Conservation (phyloP, 495 filamentous ascomycete species). For the Endocarpon pusillum region DNA sequence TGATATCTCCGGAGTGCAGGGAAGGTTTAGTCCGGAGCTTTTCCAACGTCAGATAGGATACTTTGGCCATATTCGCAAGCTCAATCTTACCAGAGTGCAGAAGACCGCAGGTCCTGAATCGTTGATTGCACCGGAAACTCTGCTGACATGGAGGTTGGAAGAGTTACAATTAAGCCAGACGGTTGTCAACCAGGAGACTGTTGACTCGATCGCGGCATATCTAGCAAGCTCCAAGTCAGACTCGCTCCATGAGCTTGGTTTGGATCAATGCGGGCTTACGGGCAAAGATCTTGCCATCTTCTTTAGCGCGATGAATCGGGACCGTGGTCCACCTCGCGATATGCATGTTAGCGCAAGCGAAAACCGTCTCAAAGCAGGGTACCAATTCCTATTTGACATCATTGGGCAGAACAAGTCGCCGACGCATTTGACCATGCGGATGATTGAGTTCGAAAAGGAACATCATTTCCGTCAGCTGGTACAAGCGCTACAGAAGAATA, state of each 20-base stretch:
- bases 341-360: conserved; percentile 66
- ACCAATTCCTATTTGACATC: conserved; percentile 49
- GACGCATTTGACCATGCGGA: conserved; percentile 56
- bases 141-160: conserved; percentile 59
- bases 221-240: conserved; percentile 44
- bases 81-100: conserved; percentile 53
- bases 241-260: conserved; percentile 45
- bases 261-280: conserved; percentile 68
- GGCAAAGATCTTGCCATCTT: conserved; percentile 64
- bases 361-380: conserved; percentile 62
- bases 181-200: conserved; percentile 36
- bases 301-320: conserved; percentile 49
- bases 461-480: conserved; percentile 57
- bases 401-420: conserved; percentile 50
- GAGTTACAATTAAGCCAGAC: conserved; percentile 53
- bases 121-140: conserved; percentile 45
- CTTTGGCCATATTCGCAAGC: conserved; percentile 51
- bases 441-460: conserved; percentile 74
- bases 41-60: conserved; percentile 46
- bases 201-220: conserved; percentile 45
- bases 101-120: conserved; percentile 44
- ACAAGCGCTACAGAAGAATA: conserved; percentile 53
- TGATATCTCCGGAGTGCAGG: conserved; percentile 60
- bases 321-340: conserved; percentile 35
- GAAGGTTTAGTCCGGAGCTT: conserved; percentile 45